These are phyloP conservation scores for Acer saccharum DNA, from an alignment of 345 rosid species.

Conservation along the genomic window DNA sequence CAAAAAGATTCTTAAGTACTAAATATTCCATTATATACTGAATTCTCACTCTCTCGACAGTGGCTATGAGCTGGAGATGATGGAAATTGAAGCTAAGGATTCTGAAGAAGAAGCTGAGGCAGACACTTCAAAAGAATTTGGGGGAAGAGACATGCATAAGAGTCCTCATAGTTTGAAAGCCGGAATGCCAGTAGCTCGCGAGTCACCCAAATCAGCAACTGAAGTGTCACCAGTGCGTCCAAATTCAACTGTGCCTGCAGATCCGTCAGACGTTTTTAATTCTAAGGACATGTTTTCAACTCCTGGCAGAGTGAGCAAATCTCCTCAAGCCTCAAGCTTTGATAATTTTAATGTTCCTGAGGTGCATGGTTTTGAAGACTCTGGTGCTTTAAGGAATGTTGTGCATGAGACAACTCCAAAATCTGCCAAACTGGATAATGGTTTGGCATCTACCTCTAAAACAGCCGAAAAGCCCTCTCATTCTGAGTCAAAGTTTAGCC, in stretches of 20 bases:
- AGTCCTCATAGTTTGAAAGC: slow-evolving; percentile 53
- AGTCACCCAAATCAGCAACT: slow-evolving; percentile 30
- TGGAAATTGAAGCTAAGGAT: slow-evolving; percentile 91
- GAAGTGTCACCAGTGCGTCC: slow-evolving; percentile 24
- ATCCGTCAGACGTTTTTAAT: slow-evolving; percentile 27
- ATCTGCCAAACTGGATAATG: slow-evolving; percentile 23
- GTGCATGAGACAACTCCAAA: slow-evolving; percentile 34
- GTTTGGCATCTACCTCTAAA: slow-evolving; percentile 28
- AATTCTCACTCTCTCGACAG: slow-evolving; percentile 31
- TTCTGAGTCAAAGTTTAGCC: slow-evolving; percentile 26
- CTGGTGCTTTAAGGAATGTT: slow-evolving; percentile 18
- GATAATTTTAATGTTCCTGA: slow-evolving; percentile 22
- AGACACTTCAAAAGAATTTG: slow-evolving; percentile 34
- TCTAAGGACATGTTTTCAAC: slow-evolving; percentile 29
- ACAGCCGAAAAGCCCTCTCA: slow-evolving; percentile 33
- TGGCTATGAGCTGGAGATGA: slow-evolving; percentile 78
- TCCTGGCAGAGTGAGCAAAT: slow-evolving; percentile 32
- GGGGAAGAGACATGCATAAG: slow-evolving; percentile 27
- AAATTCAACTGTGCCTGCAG: slow-evolving; percentile 27
- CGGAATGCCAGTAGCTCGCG: slow-evolving; percentile 30
- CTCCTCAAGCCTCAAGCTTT: slow-evolving; percentile 33
- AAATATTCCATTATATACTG: background rate
- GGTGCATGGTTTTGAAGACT: slow-evolving; percentile 24
- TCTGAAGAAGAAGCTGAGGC: slow-evolving; percentile 79
- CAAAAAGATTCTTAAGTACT: background rate